Percentiles rank a stretch among this genome's conserved stretches.
Evolutionary conservation across 345 rosid species (phyloP).

Genomic region (Camelina sativa): DNA sequence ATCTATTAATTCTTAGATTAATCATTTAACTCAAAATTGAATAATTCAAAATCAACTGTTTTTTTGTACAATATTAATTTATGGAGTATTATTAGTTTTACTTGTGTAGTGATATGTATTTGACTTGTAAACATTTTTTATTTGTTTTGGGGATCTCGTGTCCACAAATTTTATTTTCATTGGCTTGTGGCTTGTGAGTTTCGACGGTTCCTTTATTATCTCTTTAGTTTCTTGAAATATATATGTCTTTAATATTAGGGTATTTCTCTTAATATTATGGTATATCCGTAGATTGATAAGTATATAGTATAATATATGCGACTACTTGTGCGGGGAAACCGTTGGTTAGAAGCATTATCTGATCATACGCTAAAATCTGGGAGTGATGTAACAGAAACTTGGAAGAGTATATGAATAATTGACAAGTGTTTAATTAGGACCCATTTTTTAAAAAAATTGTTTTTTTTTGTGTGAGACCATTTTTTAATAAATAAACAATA

Average conservation of each 20-base stretch:
- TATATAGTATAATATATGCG: neutral
- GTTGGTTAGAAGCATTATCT: constrained; percentile 31
- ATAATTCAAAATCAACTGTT: no score
- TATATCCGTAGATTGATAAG: constrained; percentile 24
- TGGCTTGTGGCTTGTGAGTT: constrained; percentile 16
- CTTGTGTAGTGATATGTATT: neutral
- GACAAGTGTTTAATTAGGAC: constrained; percentile 33
- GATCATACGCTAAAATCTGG: constrained; percentile 30
- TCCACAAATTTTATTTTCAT: constrained; percentile 17
- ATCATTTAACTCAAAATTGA: neutral
- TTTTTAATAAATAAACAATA: neutral
- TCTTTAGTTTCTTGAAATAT: neutral
- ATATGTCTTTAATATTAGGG: no score
- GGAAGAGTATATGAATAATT: constrained; percentile 27
- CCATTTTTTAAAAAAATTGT: neutral
- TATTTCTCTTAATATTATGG: neutral
- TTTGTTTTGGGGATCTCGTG: constrained; percentile 30
- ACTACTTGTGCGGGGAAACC: constrained; percentile 32
- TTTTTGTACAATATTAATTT: neutral
- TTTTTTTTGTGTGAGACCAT: neutral
- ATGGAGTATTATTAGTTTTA: neutral
- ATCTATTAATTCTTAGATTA: neutral
- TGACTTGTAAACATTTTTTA: neutral
- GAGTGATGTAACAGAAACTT: constrained; percentile 22
- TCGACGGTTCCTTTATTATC: constrained; percentile 30